Evolutionary conservation across 2,329 filamentous ascomycete genomes (phyloP), one percentile per base, ranked within the genome.

Genomic region (Neofusicoccum sp.): DNA sequence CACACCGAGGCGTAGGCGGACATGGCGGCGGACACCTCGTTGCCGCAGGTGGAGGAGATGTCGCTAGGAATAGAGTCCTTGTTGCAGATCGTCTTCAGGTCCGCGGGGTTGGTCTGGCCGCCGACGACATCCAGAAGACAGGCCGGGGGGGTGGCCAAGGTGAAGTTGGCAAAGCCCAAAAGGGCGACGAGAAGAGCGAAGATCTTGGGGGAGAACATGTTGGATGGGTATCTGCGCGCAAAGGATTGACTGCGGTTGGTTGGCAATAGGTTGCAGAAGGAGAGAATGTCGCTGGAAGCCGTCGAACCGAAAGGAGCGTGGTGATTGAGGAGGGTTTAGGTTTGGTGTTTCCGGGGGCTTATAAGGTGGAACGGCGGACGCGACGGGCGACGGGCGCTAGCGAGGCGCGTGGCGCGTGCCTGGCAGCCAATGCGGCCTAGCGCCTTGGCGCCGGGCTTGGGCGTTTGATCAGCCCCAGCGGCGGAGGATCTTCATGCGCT

Each of bases 31-130:
- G 41, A 14, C 30, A 44, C 48, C 30, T 61, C 30, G 9, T 24
- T 30, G 36, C 56, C 36, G 61, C 63, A 64, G 20, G 26, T 45
- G 36, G 40, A 40, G 6, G 11, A 3, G 41, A 64, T 61, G 31
- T 49, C 44, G 36, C 31, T 33, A 3, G 20, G 6, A 16, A 64
- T 51, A 31, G 33, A 49, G 14, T 49, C 31, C 31, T 58, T 45
- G 33, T 62, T 60, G 45, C 63, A 64, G 54, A 64, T 64, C 40
- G 59, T 48, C n/a, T 44, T 48, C 38, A 64, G 6, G 44, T 64
- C 60, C 34, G 53, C 40, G 11, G 61, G 61, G 54, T 64, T 51
- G 9, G 53, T 43, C 34, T 44, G 20, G 7, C 6, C 36, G 31
- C 53, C 60, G 33, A 64, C 53, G 41, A 62, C 58, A 57, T 30